Base-by-base conservation (phyloP, 441 rosid species). In the Dalechampia spathulata region DNA sequence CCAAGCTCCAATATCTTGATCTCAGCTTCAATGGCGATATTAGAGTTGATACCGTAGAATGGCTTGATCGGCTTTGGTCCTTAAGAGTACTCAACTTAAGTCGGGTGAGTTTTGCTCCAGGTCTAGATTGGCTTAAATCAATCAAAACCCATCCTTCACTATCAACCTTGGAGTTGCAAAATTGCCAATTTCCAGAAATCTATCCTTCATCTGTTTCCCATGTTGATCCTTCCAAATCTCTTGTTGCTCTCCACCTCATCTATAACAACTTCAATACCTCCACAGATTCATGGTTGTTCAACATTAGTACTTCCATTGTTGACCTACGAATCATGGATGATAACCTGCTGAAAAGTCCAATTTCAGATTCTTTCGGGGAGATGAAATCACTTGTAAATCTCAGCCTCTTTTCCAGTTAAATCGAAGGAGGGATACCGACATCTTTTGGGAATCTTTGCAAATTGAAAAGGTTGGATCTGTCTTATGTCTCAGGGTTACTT, bases 41-140 rank as follows among this genome's bases (percentile, higher is more conserved):
- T 34, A 50, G 13, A 21, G 57, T 37, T 4, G 32, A 55, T 34
- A 55, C 9, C 28, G 6, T 55, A n/a, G 67, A 63, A 39, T 63
- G 61, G 61, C 61, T 63, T 40, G 32, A 52, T 48, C 43, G 43
- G 9, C 67, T 55, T 28, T 16, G 55, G 28, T 63, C 61, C 1
- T 28, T 55, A 5, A 47, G 13, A 48, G 15, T 8, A 11, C 67
- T 62, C 2, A 15, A 28, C 0, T 17, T 62, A 27, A 17, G 42
- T 26, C 6, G 8, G n/a, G 14, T 46, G 2, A 15, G 27, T 6
- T 45, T 62, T 49, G 38, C 38, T 16, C 10, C 16, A 27, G 38
- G 7, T 49, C 22, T 16, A 22, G 38, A 49, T 28, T 49, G 21
- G 38, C 60, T 62, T 13, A 43, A 36, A 6, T 37, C 60, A 14